These are phyloP conservation scores for Brasilioporus rufonigricans DNA, from an alignment of 768 basidiomycete genomes.

Conservation along the genomic window DNA sequence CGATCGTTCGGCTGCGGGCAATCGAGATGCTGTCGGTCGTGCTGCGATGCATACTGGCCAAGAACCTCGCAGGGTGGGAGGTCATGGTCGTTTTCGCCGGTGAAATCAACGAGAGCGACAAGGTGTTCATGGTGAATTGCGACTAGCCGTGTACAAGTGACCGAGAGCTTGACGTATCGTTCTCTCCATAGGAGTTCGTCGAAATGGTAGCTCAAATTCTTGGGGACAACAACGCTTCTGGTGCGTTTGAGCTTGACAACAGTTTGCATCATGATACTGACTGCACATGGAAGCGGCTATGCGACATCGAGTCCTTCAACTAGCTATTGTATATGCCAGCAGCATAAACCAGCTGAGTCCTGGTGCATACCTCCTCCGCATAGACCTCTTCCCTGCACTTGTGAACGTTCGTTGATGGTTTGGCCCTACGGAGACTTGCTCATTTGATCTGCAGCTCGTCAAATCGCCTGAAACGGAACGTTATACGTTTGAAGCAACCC, in stretches of 20 bases:
- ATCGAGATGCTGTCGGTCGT: conserved; percentile 51
- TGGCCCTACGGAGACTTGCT: neutral
- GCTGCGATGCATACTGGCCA: conserved; percentile 48
- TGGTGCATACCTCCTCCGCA: conserved; percentile 67
- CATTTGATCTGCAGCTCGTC: conserved; percentile 42
- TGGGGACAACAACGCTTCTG: conserved; percentile 41
- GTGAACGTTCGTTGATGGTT: conserved; percentile 37
- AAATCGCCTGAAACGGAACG: conserved; percentile 52
- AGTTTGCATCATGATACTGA: neutral
- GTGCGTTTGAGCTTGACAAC: conserved; percentile 12
- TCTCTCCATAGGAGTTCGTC: conserved; percentile 46
- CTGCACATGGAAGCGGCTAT: conserved; percentile 36
- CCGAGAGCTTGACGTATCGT: neutral
- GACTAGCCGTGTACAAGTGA: neutral
- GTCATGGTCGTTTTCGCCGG: conserved; percentile 69
- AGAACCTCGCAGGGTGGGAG: conserved; percentile 67
- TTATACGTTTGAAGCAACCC: conserved; percentile 56
- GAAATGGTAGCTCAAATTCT: conserved; percentile 46
- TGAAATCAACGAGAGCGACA: conserved; percentile 55
- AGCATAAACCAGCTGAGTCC: conserved; percentile 63
- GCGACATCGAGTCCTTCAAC: conserved; percentile 54
- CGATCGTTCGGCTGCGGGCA: conserved; percentile 34
- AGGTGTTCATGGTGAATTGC: conserved; percentile 48
- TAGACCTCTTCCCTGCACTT: conserved; percentile 58
- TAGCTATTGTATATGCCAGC: conserved; percentile 57